Evolutionary conservation across 148 eudicot genomes (phyloP), one percentile per base, ranked within the genome.

Genomic region (Rhododendron henanense): DNA sequence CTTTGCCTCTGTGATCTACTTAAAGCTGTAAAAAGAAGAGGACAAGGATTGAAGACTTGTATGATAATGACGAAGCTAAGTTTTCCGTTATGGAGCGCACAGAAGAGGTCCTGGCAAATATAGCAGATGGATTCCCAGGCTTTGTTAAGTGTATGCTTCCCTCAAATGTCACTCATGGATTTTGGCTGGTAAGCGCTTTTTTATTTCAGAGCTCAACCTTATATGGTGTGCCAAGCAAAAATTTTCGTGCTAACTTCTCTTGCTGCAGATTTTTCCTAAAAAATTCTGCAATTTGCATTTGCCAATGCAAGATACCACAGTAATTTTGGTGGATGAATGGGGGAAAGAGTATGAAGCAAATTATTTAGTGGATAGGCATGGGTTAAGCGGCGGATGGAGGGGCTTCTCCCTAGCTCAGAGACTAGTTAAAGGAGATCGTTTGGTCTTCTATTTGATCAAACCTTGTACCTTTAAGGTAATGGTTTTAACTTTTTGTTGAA

Each of bases 331-430:
- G 84, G 90, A 88, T 86, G 94, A 92, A 76, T 84, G 79, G 83
- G 94, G 91, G 50, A 85, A 91, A 44, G 92, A 89, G 47, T 89
- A 81, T 61, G 83, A 88, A 73, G 86, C 94, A 28, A 89, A 87
- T 15, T 92, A 85, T 87, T 87, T 90, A 11, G 59, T 84, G 37
- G 87, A 80, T 15, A 86, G 94, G 85, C 90, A 92, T 77, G 94
- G 94, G 16, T 79, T 92, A 59, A 92, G 94, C 82, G 94, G 88
- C 21, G 94, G 94, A 61, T 92, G 94, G 94, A 92, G 91, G 81
- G 91, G 90, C 16, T 92, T 92, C 51, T 88, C 94, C 28, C 78
- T 90, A 15, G 87, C 87, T 14, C 94, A 92, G 47, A 73, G 91
- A 65, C 71, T 92, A 81, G 78, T 90, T 7, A 87, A 92, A 83